These are phyloP conservation scores for Cercospora brassicicola DNA, from an alignment of 2,329 filamentous ascomycete species.

Conservation along the genomic window DNA sequence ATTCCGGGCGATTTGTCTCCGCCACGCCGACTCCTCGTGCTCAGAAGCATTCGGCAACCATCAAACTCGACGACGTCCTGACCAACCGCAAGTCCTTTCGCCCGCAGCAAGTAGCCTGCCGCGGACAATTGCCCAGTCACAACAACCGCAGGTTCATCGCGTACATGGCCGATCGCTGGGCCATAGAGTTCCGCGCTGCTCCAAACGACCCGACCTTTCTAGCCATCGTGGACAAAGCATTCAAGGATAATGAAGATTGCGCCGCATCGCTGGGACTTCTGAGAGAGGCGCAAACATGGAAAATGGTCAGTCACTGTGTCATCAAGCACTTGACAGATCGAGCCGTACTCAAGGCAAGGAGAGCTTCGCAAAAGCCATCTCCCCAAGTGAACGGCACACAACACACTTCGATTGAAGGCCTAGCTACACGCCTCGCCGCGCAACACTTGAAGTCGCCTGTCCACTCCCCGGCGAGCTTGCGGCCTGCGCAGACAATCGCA, in stretches of 20 bases:
- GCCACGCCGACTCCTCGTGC: conserved; percentile 15
- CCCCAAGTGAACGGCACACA: conserved; percentile 4
- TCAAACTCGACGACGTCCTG: conserved; percentile 33
- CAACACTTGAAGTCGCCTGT: conserved; percentile 26
- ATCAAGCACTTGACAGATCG: conserved; percentile 50
- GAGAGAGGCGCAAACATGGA: conserved; percentile 60
- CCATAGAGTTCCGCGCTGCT: conserved; percentile 8
- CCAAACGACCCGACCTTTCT: conserved; percentile 18
- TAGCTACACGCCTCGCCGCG: conserved; percentile 21
- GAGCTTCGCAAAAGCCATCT: conserved; percentile 10
- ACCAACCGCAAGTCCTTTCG: conserved; percentile 31
- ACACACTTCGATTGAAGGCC: conserved; percentile 21
- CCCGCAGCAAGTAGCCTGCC: conserved; percentile 33
- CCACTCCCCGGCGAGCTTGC: conserved; percentile 22
- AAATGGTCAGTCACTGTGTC: conserved; percentile 54
- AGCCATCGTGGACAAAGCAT: conserved; percentile 23
- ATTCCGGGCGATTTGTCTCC: conserved; percentile 20
- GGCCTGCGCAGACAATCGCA: conserved; percentile 27
- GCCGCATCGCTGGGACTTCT: conserved; percentile 40
- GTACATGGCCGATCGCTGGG: conserved; percentile 22
- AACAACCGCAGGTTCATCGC: conserved; percentile 22
- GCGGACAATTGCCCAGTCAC: conserved; percentile 29
- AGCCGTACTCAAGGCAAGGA: conserved; percentile 15
- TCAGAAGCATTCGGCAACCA: conserved; percentile 34
- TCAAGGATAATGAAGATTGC: conserved; percentile 21